Conservation (phyloP, 352 stramenopile species). For the Globisporangium ultimum region DNA sequence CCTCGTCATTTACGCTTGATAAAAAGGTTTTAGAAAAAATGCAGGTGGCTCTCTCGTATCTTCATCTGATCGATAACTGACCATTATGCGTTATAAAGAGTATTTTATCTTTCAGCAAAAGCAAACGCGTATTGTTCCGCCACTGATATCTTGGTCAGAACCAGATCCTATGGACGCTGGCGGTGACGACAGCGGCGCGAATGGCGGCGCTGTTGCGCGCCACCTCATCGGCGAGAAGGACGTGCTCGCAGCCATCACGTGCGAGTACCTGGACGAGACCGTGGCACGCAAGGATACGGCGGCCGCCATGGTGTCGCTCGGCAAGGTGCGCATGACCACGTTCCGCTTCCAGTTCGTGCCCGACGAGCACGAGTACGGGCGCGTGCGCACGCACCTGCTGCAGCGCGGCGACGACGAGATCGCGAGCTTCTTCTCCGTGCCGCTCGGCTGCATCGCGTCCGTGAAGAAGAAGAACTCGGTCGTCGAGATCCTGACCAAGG, state of each 20-base stretch:
- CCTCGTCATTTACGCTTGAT: no score
- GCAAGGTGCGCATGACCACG: constrained; percentile 78
- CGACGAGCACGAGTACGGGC: constrained; percentile 55
- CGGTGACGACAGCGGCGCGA: constrained; percentile 16
- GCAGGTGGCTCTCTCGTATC: no score
- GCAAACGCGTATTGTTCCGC: no score
- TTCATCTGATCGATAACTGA: no score
- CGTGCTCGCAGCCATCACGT: constrained; percentile 68
- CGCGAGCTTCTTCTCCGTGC: constrained; percentile 72
- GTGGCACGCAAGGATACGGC: constrained; percentile 55
- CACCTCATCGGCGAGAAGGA: constrained; percentile 72
- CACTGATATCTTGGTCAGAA: no score
- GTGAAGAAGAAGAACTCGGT: constrained; percentile 79
- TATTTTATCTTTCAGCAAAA: no score
- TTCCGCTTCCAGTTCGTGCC: constrained; percentile 83
- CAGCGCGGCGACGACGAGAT: constrained; percentile 61
- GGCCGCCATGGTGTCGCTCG: constrained; percentile 56
- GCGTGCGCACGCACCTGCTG: constrained; percentile 47
- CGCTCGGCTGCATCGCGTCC: constrained; percentile 67
- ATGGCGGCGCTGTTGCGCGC: constrained; percentile 20
- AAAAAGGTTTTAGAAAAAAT: no score
- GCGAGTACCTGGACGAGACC: constrained; percentile 70
- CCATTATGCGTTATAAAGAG: no score
- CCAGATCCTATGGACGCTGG: constrained; percentile 20
- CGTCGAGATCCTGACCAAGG: constrained; percentile 76